These are phyloP conservation scores for Fonsecaea monophora DNA, from an alignment of 2,329 filamentous ascomycete species.

Conservation along the genomic window DNA sequence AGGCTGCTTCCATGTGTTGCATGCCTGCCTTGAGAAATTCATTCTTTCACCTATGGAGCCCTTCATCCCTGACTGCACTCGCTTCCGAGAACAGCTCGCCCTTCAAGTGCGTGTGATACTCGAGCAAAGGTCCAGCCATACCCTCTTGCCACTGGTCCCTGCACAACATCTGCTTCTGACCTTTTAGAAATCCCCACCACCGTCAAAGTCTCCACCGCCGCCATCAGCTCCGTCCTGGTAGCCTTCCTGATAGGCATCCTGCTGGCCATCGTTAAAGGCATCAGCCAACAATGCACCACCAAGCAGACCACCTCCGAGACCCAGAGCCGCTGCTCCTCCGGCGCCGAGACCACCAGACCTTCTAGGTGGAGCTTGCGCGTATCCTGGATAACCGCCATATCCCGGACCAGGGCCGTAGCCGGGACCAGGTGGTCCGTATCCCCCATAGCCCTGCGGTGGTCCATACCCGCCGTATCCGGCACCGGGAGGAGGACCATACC, in stretches of 20 bases:
- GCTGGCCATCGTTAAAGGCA: slow-evolving; percentile 68
- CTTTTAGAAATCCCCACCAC: slow-evolving; percentile 4
- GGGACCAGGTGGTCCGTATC: slow-evolving; percentile 41
- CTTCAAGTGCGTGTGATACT: not conserved
- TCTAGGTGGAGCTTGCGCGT: slow-evolving; percentile 53
- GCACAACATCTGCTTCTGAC: not conserved
- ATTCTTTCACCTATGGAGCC: not conserved
- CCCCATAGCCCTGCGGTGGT: slow-evolving; percentile 42
- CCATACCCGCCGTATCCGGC: slow-evolving; percentile 34
- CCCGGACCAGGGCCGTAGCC: slow-evolving; percentile 47
- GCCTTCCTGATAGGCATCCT: slow-evolving; percentile 53
- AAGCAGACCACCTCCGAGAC: slow-evolving; percentile 79
- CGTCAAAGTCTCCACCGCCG: slow-evolving; percentile 36
- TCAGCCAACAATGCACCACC: slow-evolving; percentile 76
- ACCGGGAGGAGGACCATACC: slow-evolving; percentile 14
- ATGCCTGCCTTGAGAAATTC: not conserved
- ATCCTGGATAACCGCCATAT: slow-evolving; percentile 42
- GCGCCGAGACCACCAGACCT: slow-evolving; percentile 66
- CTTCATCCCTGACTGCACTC: not conserved
- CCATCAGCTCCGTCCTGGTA: slow-evolving; percentile 40
- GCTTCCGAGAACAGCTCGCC: not conserved
- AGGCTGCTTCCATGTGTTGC: not conserved
- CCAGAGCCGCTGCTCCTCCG: slow-evolving; percentile 75
- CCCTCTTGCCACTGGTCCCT: not conserved
- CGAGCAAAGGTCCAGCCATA: not conserved